Base-by-base conservation (phyloP, 352 stramenopile species). In the Thalassiosira exigua region DNA sequence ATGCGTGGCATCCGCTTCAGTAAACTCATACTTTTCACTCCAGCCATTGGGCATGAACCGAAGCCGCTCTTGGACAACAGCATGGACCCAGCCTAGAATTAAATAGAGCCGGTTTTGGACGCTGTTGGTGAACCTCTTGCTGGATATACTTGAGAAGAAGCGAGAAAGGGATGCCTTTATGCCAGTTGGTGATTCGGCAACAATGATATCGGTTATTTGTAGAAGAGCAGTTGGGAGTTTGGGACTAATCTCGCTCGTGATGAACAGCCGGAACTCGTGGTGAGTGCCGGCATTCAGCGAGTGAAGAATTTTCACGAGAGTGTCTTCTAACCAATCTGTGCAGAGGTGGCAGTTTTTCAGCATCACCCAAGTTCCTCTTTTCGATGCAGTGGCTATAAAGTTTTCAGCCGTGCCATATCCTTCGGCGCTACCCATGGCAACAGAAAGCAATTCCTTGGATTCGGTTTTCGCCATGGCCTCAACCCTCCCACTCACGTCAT, bases 301-400 rank as follows among this genome's bases (percentile, higher is more conserved):
- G 53, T 94, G 86, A 21, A 99, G 89, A 81, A 96, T 98, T 85
- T 99, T 99, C 71, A 99, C 97, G 17, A 99, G 91, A 17, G 90
- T 87, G 27, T 92, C 94, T 21, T 94, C 91, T 5, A 99, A 91
- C 97, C 97, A 99, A 53, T 96, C 90, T 36, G 94, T 95, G 70
- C 97, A 99, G 42, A 99, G 85, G 82, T 99, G 98, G 22, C 98
- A 95, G 90, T 99, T 99, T 41, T 98, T 97, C 65, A 99, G 87
- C 79, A 99, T 91, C 9, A 99, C 91, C 97, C 97, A 99, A 26
- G 91, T 96, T 36, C 98, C 98, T 57, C 94, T 92, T 82, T 98
- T 98, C 4, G 97, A 86, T n/a, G 96, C 97, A 41, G 94, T 94
- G 48, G 95, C 94, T 58, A 99, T 83, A 14, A 96, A 91, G 66